Base-by-base conservation (phyloP, 139 green algal genomes). In the Zygnema circumcarinatum region DNA sequence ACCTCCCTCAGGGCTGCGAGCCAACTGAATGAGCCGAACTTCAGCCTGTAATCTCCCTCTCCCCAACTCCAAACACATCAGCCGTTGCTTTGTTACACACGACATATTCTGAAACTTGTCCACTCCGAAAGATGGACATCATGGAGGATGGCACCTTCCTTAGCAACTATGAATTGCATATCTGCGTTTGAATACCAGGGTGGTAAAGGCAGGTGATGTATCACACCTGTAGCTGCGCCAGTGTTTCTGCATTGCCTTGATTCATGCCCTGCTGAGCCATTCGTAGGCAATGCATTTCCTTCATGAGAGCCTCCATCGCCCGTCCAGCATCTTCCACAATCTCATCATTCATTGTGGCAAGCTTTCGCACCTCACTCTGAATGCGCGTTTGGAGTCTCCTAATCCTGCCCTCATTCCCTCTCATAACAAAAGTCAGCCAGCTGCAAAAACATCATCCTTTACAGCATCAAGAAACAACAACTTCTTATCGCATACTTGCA, bases 261-360 rank as follows among this genome's bases (percentile, higher is more conserved):
- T 78, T 33, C 78, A 85, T 85, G 78, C 78, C 78, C 78, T 67
- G 67, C 85, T 90, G 85, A 72, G 81, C 52, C 22, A 84, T 56
- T 29, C 85, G 52, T n/a, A 90, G 38, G 79, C 79, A 84, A 52
- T 88, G 54, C 32, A 90, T 90, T 40, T 90, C 85, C 80, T 84
- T 86, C 62, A 72, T 56, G 38, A 90, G 47, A 1, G 80, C 80
- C 42, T 88, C 40, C 78, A 90, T 90, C 21, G 85, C 85, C 0
- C 42, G 52, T 32, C 40, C 67, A 36, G 83, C 85, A 31, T 88
- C 85, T 62, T 89, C 79, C 25, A 79, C 85, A 36, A 90, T 62
- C 40, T 84, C 79, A 52, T 90, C 80, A 38, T 90, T 69, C 85
- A 90, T 89, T 25, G 73, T 36, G 52, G 85, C 85, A 42, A 90